phyloP scores from a whole-genome alignment of 1,284 basidiomycete genomes.

The Phenoliferia sp. region DNA sequence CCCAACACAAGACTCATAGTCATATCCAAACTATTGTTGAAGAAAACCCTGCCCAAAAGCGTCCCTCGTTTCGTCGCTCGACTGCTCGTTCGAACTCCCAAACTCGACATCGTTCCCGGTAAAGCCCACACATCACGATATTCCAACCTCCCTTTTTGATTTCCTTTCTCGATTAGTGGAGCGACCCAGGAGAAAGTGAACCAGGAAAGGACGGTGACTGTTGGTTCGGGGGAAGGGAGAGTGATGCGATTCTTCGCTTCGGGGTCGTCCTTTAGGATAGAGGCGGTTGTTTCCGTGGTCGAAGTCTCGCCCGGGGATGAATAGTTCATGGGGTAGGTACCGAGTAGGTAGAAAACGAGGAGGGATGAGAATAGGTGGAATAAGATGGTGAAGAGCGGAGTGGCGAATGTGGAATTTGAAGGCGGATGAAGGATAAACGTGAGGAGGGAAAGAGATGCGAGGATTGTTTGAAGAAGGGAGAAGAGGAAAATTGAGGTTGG shows the following conservation, averaged over 20 bases:
- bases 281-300: too few species aligned
- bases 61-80: neutral
- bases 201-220: constrained; percentile 68
- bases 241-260: constrained; percentile 15
- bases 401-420: constrained; percentile 44
- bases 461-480: constrained; percentile 49
- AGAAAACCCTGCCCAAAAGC: neutral
- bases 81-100: constrained; percentile 49
- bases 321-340: constrained; percentile 4
- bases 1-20: neutral
- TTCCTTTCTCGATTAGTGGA: constrained; percentile 51
- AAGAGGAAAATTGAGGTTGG: constrained; percentile 56
- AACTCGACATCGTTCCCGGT: constrained; percentile 58
- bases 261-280: constrained; percentile 28
- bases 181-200: constrained; percentile 68
- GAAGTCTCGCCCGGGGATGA: too few species aligned
- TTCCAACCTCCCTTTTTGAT: constrained; percentile 4
- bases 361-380: constrained; percentile 32
- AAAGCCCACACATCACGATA: constrained; percentile 61
- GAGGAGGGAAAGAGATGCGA: constrained; percentile 50
- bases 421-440: constrained; percentile 48
- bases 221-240: constrained; percentile 56
- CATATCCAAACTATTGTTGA: neutral
- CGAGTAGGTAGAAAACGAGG: neutral
- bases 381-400: constrained; percentile 40